Evolutionary conservation across 257 asterid genomes (phyloP).

Genomic region (Nyctanthes arbortristis): DNA sequence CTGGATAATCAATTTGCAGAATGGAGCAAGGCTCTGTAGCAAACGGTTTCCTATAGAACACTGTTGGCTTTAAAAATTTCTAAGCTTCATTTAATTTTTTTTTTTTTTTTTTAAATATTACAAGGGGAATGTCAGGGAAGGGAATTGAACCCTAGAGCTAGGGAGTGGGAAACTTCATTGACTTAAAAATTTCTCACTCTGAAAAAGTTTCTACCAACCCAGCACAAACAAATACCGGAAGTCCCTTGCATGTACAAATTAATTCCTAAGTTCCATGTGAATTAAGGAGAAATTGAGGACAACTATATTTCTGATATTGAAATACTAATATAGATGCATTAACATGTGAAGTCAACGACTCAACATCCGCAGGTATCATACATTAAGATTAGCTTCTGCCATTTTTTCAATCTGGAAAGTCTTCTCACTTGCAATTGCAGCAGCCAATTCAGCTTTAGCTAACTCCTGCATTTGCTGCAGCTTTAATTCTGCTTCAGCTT

Average conservation of each 20-base stretch:
- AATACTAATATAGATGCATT: conserved; percentile 10
- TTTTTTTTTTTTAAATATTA: too few species aligned
- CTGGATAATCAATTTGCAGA: neutral
- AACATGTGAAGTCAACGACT: conserved; percentile 16
- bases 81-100: neutral
- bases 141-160: too few species aligned
- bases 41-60: neutral
- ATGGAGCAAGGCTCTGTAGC: conserved; percentile 9
- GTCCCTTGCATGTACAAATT: conserved; percentile 3
- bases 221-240: too few species aligned
- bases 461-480: conserved; percentile 65
- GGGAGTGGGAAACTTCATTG: too few species aligned
- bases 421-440: conserved; percentile 92
- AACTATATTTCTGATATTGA: conserved; percentile 11
- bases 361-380: conserved; percentile 41
- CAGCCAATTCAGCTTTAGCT: conserved; percentile 77
- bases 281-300: conserved; percentile 3
- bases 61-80: conserved; percentile 1
- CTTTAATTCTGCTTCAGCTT: conserved; percentile 64
- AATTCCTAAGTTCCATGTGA: conserved; percentile 9
- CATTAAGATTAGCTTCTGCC: conserved; percentile 96
- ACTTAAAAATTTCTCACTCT: conserved; percentile 13
- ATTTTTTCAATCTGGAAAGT: conserved; percentile 95
- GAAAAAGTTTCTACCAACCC: too few species aligned
- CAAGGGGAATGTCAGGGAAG: too few species aligned